Conservation (phyloP, 2,329 filamentous ascomycete genomes). For the Bipolaris oryzae region DNA sequence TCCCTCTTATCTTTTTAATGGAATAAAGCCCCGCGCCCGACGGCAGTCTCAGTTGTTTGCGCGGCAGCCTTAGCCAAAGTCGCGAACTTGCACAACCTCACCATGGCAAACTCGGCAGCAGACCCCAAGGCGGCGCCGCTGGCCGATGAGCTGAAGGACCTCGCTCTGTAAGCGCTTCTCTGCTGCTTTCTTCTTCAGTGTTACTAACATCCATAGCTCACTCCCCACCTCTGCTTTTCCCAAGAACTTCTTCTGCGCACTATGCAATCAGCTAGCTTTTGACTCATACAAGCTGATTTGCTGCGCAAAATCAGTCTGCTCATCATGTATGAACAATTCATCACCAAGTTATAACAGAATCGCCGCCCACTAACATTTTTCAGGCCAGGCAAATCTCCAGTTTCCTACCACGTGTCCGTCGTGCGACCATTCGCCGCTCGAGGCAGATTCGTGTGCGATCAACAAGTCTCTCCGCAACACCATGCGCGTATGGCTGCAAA, state of each 20-base stretch:
- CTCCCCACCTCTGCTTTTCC: conserved; percentile 84
- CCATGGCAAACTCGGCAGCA: conserved; percentile 36
- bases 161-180: conserved; percentile 33
- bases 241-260: conserved; percentile 93
- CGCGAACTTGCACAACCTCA: conserved; percentile 26
- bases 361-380: conserved; percentile 11
- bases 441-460: conserved; percentile 82
- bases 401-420: conserved; percentile 84
- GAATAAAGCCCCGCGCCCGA: conserved; percentile 22
- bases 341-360: background rate
- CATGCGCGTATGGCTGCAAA: conserved; percentile 87
- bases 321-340: conserved; percentile 70
- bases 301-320: conserved; percentile 94
- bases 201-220: conserved; percentile 60
- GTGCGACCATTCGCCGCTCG: conserved; percentile 89
- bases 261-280: conserved; percentile 87
- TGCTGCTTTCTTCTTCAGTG: too few relatives aligned
- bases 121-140: conserved; percentile 44
- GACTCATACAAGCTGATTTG: conserved; percentile 92
- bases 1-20: conserved; percentile 25
- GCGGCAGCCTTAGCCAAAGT: conserved; percentile 30
- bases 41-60: conserved; percentile 18
- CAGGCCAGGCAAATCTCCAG: conserved; percentile 54
- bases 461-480: conserved; percentile 93
- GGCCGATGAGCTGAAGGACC: conserved; percentile 42